A percentile compares a stretch with the other conserved stretches of the same genome.
phyloP scores from a whole-genome alignment of 2,329 filamentous ascomycete genomes.

The Nemania abortiva region DNA sequence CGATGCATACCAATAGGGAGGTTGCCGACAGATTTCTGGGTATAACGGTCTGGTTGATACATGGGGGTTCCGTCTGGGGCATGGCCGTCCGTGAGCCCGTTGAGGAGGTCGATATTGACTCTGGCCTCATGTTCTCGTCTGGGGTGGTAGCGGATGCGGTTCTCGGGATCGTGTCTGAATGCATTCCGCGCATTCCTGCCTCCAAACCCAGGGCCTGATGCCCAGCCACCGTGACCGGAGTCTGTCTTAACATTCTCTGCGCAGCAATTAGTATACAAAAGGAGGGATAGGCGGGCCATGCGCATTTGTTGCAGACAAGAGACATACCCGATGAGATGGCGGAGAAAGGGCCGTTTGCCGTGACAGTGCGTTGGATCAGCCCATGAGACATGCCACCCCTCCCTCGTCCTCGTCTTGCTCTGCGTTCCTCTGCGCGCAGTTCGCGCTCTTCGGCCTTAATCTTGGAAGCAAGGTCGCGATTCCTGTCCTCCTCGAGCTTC shows the following conservation, averaged over 20 bases:
- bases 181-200: constrained; percentile 45
- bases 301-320: background rate
- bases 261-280: constrained; percentile 19
- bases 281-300: background rate
- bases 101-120: constrained; percentile 69
- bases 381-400: constrained; percentile 51
- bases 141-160: constrained; percentile 55
- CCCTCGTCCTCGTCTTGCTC: constrained; percentile 54
- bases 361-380: constrained; percentile 48
- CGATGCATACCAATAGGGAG: constrained; percentile 70
- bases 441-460: constrained; percentile 52
- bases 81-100: constrained; percentile 55
- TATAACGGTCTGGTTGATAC: constrained; percentile 54
- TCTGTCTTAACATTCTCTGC: constrained; percentile 47
- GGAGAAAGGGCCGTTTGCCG: constrained; percentile 55
- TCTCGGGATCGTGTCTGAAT: constrained; percentile 52
- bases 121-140: constrained; percentile 60
- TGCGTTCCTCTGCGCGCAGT: constrained; percentile 49
- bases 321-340: constrained; percentile 47
- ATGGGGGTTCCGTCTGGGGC: constrained; percentile 62
- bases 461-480: constrained; percentile 47
- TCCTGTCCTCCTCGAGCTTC: constrained; percentile 57
- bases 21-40: constrained; percentile 47
- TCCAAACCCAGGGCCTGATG: constrained; percentile 38
- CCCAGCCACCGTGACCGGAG: constrained; percentile 36